These are phyloP conservation scores for Lasiodiplodia citricola DNA, from an alignment of 2,329 filamentous ascomycete species.

Conservation along the genomic window DNA sequence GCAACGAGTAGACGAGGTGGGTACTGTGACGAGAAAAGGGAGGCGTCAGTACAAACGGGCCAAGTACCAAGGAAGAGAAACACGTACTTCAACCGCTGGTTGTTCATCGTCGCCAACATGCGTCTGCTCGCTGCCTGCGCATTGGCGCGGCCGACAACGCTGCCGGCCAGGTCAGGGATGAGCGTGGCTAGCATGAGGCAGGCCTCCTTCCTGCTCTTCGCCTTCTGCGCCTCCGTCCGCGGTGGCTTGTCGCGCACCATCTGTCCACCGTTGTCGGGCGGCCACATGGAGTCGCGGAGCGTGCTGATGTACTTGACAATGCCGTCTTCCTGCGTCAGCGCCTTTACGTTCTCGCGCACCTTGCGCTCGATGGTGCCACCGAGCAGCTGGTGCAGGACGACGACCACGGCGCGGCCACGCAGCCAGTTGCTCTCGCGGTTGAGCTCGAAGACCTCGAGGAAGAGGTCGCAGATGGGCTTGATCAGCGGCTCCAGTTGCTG, in stretches of 20 bases:
- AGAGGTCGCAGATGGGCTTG: constrained; percentile 97
- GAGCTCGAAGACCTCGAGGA: constrained; percentile 92
- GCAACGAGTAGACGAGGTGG: constrained; percentile 55
- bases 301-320: constrained; percentile 76
- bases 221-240: constrained; percentile 74
- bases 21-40: constrained; percentile 40
- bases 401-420: constrained; percentile 90
- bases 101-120: constrained; percentile 90
- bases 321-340: constrained; percentile 76
- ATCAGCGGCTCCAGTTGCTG: constrained; percentile 92
- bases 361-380: constrained; percentile 96
- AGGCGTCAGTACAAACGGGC: not conserved
- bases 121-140: constrained; percentile 88
- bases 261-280: constrained; percentile 57
- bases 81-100: constrained; percentile 83
- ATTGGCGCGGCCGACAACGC: constrained; percentile 90
- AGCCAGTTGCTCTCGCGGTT: constrained; percentile 98
- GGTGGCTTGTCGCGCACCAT: constrained; percentile 37
- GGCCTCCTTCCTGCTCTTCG: constrained; percentile 82
- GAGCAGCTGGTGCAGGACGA: constrained; percentile 92
- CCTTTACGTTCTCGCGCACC: constrained; percentile 81
- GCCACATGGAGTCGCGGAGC: constrained; percentile 82
- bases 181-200: constrained; percentile 87
- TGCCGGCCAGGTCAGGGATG: constrained; percentile 87
- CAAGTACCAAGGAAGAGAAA: not conserved